These are phyloP conservation scores for Chenopodium berlandieri DNA, from an alignment of 148 eudicot genomes.

Conservation along the genomic window DNA sequence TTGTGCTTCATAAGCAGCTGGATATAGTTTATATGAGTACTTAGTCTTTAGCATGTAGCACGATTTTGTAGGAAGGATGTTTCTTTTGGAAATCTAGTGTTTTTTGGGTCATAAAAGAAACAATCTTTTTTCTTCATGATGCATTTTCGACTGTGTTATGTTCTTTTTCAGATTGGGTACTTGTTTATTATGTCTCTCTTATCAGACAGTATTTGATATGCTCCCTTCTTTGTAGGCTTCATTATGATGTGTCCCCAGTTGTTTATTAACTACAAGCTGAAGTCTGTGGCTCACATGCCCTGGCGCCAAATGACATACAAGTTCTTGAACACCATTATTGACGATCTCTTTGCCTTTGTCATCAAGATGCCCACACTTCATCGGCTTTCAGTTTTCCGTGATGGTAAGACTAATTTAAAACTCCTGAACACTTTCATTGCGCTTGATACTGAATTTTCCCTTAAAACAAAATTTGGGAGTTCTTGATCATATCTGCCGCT, in stretches of 20 bases:
- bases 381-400: slow-evolving; percentile 97
- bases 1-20: background rate
- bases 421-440: background rate
- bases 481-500: no score
- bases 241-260: slow-evolving; percentile 99
- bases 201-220: background rate
- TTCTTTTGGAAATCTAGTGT: no score
- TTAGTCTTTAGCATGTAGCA: no score
- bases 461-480: background rate
- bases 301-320: slow-evolving; percentile 99
- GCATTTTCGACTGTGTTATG: no score
- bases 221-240: slow-evolving; percentile 56
- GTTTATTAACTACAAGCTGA: slow-evolving; percentile 91
- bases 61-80: background rate
- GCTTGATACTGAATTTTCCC: background rate
- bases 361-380: slow-evolving; percentile 93
- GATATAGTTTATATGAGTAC: background rate
- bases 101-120: no score
- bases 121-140: no score
- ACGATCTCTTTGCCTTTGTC: slow-evolving; percentile 96
- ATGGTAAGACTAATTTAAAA: slow-evolving; percentile 53
- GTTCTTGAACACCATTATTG: slow-evolving; percentile 94
- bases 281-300: slow-evolving; percentile 96
- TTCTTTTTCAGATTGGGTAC: background rate
- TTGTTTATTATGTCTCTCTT: background rate